These are phyloP conservation scores for Rhinocladiella mackenziei DNA, from an alignment of 2,329 filamentous ascomycete genomes.

Conservation along the genomic window DNA sequence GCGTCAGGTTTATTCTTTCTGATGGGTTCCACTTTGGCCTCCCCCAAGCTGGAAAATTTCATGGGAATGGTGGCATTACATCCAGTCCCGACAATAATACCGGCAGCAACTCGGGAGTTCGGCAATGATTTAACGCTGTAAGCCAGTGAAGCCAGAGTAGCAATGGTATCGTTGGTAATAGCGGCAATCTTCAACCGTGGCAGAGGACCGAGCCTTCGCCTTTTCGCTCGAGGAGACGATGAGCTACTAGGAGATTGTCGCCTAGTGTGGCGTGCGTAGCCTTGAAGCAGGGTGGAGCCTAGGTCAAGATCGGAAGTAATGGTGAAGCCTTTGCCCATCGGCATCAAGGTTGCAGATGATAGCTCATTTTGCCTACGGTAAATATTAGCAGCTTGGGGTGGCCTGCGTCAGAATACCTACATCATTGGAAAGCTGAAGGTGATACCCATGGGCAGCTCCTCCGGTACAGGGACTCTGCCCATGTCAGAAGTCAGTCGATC, in stretches of 20 bases:
- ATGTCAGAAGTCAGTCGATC: slow-evolving; percentile 44
- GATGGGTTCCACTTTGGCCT: slow-evolving; percentile 56
- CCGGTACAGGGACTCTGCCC: slow-evolving; percentile 38
- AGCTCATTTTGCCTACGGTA: slow-evolving; percentile 48
- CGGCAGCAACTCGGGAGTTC: slow-evolving; percentile 68
- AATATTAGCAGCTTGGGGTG: not conserved
- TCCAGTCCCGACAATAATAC: slow-evolving; percentile 75
- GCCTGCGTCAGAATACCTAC: slow-evolving; percentile 36
- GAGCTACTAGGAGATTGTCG: slow-evolving; percentile 33
- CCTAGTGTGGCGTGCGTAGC: slow-evolving; percentile 51
- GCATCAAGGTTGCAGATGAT: slow-evolving; percentile 53
- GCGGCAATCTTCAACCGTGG: slow-evolving; percentile 68
- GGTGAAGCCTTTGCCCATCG: slow-evolving; percentile 57
- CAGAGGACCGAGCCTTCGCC: slow-evolving; percentile 44
- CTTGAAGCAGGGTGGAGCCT: slow-evolving; percentile 51
- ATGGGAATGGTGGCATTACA: slow-evolving; percentile 77
- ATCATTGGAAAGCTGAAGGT: slow-evolving; percentile 51
- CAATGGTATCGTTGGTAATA: slow-evolving; percentile 77
- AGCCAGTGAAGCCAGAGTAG: slow-evolving; percentile 72
- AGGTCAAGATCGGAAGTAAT: slow-evolving; percentile 54
- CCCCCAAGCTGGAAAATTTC: slow-evolving; percentile 58
- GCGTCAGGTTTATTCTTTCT: slow-evolving; percentile 49
- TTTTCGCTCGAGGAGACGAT: slow-evolving; percentile 43
- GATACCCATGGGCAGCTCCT: slow-evolving; percentile 48
- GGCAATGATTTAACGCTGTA: slow-evolving; percentile 62